Evolutionary conservation across 108 stramenopile species (phyloP), one percentile per base, ranked within the genome.

Genomic region (Cyclotella cryptica): DNA sequence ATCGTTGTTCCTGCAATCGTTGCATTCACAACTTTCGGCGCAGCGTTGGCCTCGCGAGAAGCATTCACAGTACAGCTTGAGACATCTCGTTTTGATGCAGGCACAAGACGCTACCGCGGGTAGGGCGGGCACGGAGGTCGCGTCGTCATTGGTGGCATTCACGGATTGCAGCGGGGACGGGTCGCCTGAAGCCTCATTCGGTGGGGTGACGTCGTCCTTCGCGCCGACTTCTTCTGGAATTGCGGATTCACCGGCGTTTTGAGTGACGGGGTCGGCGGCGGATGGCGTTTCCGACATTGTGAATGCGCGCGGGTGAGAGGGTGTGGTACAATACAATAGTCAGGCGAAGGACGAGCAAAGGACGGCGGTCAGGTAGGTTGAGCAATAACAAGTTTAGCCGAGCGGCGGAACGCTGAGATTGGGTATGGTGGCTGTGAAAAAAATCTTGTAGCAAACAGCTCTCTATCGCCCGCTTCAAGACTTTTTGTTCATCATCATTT

Each of bases 21-120:
- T 64, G 46, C 80, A 81, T 8, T 58, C 52, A 44, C 80, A 81
- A 49, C 47, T 24, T 35, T 40, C 45, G 53, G 65, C 69, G 83
- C 92, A 93, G 47, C 64, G 74, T 43, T 44, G 55, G 42, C 88
- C 86, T 18, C 52, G 57, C 28, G 88, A 86, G 64, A 93, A 92
- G 70, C 92, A 93, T 52, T 92, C 90, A 75, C 92, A 93, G 75
- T 93, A 93, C n/a, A 92, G 79, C 79, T 93, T 93, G 39, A 93
- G 79, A 79, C 92, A 93, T 55, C 71, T 54, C 9, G 88, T 81
- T 65, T 88, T 87, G 57, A 76, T 69, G 82, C 91, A 92, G 53
- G 89, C 88, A 82, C 91, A 92, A 19, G 49, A 19, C 8, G 49
- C 8, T 19, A 8, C 3, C 19, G 57, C 26, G 27, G 13, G 14